A percentile compares a stretch with the other conserved stretches of the same genome.
Conservation (phyloP, 257 asterid species). For the Solanum raphanifolium region DNA sequence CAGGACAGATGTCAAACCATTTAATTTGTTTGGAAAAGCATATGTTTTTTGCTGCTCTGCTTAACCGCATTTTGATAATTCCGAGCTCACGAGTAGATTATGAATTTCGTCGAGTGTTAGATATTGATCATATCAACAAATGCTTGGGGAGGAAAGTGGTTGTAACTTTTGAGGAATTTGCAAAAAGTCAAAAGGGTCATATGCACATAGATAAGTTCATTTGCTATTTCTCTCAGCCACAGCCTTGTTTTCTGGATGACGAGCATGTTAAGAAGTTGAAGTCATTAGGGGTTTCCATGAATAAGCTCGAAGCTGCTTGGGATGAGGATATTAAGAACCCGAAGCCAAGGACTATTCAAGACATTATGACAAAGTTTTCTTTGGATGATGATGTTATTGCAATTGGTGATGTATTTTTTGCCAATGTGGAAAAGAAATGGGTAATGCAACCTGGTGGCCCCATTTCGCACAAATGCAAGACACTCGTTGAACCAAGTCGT, state of each 20-base stretch:
- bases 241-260: conserved; percentile 80
- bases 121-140: conserved; percentile 71
- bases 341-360: conserved; percentile 41
- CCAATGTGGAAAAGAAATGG: conserved; percentile 82
- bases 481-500: conserved; percentile 81
- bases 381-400: conserved; percentile 71
- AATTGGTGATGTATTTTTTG: conserved; percentile 92
- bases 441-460: conserved; percentile 98
- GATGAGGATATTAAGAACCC: conserved; percentile 89
- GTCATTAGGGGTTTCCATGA: conserved; percentile 58
- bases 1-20: conserved; percentile 97
- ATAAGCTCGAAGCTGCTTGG: conserved; percentile 77
- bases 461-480: conserved; percentile 71
- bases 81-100: conserved; percentile 85
- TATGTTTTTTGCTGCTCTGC: conserved; percentile 85
- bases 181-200: conserved; percentile 45
- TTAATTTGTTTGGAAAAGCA: conserved; percentile 95
- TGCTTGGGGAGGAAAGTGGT: conserved; percentile 78
- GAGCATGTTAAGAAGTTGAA: conserved; percentile 80
- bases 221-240: conserved; percentile 84
- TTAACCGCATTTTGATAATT: conserved; percentile 67
- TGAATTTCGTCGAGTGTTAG: conserved; percentile 66
- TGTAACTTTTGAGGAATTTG: conserved; percentile 79
- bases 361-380: conserved; percentile 56
- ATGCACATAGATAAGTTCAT: conserved; percentile 61